Evolutionary conservation across 352 stramenopile genomes (phyloP), one percentile per base, ranked within the genome.

Genomic region (Pythium vanterpoolii): DNA sequence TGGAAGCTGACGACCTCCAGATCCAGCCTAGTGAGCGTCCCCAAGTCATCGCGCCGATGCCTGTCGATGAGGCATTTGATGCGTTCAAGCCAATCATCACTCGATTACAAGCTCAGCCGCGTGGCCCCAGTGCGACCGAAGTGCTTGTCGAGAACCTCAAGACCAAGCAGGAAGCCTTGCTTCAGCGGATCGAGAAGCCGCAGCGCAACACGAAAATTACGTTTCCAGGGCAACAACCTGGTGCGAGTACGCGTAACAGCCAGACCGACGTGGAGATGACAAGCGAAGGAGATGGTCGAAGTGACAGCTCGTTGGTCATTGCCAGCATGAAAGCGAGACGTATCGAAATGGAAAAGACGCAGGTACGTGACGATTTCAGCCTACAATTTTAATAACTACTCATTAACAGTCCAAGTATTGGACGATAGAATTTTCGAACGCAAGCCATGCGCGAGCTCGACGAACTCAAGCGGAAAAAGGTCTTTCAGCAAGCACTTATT

Each of bases 391-490:
- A 11, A 60, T 65, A 21, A 43, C 10, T n/a, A 19, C 9, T 6
- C 3, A 8, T 14, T 46, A 7, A 46, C 40, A 16, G 13, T 46
- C 3, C n/a, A 4, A 10, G 4, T 46, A 7, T 23, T 24, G 14
- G 8, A 14, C 27, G 0, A 23, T 34, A 95, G 83, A 91, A 87
- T 27, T 96, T 96, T 38, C 81, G 80, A 28, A 96, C 87, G 16
- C 73, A 86, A 64, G 85, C 85, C 14, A 96, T 96, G 87, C 87
- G 87, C 13, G 85, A 96, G 30, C 72, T 96, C 4, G 87, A 96
- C 26, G 80, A 93, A 30, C 71, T 96, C 0, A 90, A 93, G 64
- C 81, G 80, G 18, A 93, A 90, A 65, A 86, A 79, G 34, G 71
- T 96, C 0, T 96, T 87, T 52, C 82, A 91, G 58, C 77, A 62